Evolutionary conservation across 2,329 filamentous ascomycete genomes (phyloP), one percentile per base, ranked within the genome.

Genomic region (Byssothecium circinans): DNA sequence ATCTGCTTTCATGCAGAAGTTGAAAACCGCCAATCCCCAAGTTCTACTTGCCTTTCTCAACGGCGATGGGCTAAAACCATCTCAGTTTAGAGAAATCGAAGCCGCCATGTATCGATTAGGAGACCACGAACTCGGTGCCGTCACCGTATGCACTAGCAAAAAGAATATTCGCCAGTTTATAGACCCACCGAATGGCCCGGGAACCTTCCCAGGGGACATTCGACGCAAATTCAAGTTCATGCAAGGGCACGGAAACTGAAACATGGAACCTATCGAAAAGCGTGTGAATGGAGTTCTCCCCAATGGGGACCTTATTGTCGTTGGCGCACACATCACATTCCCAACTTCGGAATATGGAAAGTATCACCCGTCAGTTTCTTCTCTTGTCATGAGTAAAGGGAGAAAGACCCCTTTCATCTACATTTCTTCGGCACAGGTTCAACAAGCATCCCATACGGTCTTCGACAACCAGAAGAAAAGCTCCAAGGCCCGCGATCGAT

Each of bases 211-310:
- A 17, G 2, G 6, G 4, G 38, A 30, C 15, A 12, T 47, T 12
- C 22, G 41, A 4, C 45, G 33, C 11, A 47, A 47, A 27, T 42
- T 47, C n/a, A 36, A 17, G 33, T 42, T 43, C 45, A 47, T 47
- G 38, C 14, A 19, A 2, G 45, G 45, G 4, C 17, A 37, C 4
- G 20, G 14, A 14, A 37, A 20, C 35, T n/a, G 18, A 8, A 37
- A 7, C 2, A 8, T 14, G 4, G 11, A 20, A 20, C 35, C 35
- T 7, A 22, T 37, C 14, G 7, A 37, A 37, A 6, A 8, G 4
- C 8, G 20, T 19, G 8, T 20, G 8, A 19, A 6, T 2, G 8
- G 5, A 6, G 15, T 14, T 19, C 7, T 14, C 19, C 14, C 7
- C 22, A 8, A 22, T 15, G 11, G 29, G 11, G 11, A 15, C 23